Evolutionary conservation across 257 asterid genomes (phyloP), one percentile per base, ranked within the genome.

Genomic region (Buddleja alternifolia): DNA sequence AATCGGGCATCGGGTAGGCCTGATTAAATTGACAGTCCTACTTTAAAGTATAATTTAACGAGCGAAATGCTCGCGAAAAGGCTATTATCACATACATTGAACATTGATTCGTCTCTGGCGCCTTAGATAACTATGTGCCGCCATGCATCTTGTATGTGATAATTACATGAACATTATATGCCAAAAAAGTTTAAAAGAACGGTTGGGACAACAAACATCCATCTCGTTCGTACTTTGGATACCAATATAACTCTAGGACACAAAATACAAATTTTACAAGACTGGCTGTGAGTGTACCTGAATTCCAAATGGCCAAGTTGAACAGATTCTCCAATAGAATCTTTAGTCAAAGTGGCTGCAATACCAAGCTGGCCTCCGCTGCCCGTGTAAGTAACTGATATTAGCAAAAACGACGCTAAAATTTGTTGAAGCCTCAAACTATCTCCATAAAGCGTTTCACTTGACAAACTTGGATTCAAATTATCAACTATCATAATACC

Each of bases 391-490:
- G 86, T 80, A 57, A 90, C 90, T 0, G 93, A 77, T 14, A 75
- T 54, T 16, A 83, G 78, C 78, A 93, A 74, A 76, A 85, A 90
- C 54, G 96, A 84, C 1, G 99, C 95, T 25, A 93, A 54, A 39
- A 89, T 83, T 79, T 93, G 99, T 74, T 93, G 99, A 72, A 93
- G 97, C 76, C 99, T 84, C 73, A 85, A 67, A 57, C 95, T 73
- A 69, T 93, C 99, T 15, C 97, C 97, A 14, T 79, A 89, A 4
- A 93, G 80, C 21, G 88, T 87, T 64, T 90, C 96, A n/a, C 47
- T 39, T 10, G 82, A 70, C 37, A 87, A 69, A 78, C 67, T 72
- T 21, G 83, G 87, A 40, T 75, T 63, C 78, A 90, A 66, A 62
- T 84, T 82, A 58, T 87, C 92, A 5, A 78, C 84, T 52, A 91